A percentile compares a stretch with the other conserved stretches of the same genome.
Evolutionary conservation across 495 filamentous ascomycete genomes (phyloP).

Genomic region (Opeltia flavorubescens): DNA sequence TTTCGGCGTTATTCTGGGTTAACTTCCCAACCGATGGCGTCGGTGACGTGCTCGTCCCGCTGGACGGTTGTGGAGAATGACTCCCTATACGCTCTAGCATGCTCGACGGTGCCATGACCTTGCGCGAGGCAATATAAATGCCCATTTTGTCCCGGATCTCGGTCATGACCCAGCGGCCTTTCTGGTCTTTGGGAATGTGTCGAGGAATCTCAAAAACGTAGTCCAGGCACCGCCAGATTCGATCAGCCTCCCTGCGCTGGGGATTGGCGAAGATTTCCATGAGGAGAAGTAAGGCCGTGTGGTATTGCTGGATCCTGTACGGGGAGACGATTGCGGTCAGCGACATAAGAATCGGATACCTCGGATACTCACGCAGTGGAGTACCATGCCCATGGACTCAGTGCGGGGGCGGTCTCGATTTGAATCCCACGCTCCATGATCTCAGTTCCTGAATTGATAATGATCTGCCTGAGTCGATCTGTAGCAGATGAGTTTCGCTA

Average conservation of each 20-base stretch:
- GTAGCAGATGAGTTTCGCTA: not conserved
- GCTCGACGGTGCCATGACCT: constrained; percentile 20
- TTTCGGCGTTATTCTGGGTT: not conserved
- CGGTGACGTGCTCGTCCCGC: not conserved
- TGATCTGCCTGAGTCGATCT: constrained; percentile 20
- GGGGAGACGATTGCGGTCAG: not conserved
- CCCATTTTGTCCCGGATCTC: constrained; percentile 24
- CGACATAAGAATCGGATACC: not conserved
- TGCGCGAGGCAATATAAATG: constrained; percentile 24
- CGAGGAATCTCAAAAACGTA: constrained; percentile 51
- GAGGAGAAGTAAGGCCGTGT: constrained; percentile 30
- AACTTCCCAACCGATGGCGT: not conserved
- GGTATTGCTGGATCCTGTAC: constrained; percentile 28
- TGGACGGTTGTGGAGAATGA: not conserved
- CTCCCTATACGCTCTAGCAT: not conserved
- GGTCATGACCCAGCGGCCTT: constrained; percentile 25
- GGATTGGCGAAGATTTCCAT: constrained; percentile 42
- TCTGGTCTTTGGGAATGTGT: constrained; percentile 25
- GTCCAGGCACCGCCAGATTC: constrained; percentile 57
- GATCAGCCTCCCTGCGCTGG: constrained; percentile 35
- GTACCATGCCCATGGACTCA: constrained; percentile 30
- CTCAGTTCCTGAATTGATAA: constrained; percentile 20
- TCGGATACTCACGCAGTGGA: constrained; percentile 14
- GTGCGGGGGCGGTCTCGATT: constrained; percentile 19
- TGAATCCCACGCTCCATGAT: constrained; percentile 20